Evolutionary conservation across 768 basidiomycete genomes (phyloP).

Genomic region (Myochromella boudieri): DNA sequence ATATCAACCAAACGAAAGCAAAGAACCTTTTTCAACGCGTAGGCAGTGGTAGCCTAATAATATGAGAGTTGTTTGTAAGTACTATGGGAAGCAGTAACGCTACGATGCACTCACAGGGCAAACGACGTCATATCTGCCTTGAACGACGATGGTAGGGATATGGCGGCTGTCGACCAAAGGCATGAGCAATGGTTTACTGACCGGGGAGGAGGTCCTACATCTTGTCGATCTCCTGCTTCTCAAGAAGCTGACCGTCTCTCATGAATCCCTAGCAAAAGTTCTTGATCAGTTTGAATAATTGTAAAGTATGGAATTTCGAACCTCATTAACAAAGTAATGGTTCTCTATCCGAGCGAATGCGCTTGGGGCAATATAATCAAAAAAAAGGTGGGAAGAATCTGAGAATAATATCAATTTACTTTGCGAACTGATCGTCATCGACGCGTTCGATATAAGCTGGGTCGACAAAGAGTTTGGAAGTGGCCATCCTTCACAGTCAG

Average conservation of each 20-base stretch:
- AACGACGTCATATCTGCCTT: constrained; percentile 88
- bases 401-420: constrained; percentile 49
- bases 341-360: constrained; percentile 90
- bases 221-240: constrained; percentile 82
- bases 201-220: constrained; percentile 50
- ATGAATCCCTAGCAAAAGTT: constrained; percentile 65
- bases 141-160: constrained; percentile 80
- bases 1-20: background rate
- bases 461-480: constrained; percentile 72
- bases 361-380: constrained; percentile 33
- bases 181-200: background rate
- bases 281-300: background rate
- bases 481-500: constrained; percentile 63
- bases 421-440: constrained; percentile 72
- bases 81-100: background rate
- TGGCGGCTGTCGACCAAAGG: constrained; percentile 56
- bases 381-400: constrained; percentile 1
- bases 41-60: constrained; percentile 72
- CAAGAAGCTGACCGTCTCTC: constrained; percentile 85
- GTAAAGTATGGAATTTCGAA: constrained; percentile 27
- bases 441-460: constrained; percentile 66
- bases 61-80: background rate
- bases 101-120: constrained; percentile 63
- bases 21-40: constrained; percentile 69
- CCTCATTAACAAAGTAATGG: constrained; percentile 86